Base-by-base conservation (phyloP, 2,329 filamentous ascomycete species). In the Xylaria polymorpha region DNA sequence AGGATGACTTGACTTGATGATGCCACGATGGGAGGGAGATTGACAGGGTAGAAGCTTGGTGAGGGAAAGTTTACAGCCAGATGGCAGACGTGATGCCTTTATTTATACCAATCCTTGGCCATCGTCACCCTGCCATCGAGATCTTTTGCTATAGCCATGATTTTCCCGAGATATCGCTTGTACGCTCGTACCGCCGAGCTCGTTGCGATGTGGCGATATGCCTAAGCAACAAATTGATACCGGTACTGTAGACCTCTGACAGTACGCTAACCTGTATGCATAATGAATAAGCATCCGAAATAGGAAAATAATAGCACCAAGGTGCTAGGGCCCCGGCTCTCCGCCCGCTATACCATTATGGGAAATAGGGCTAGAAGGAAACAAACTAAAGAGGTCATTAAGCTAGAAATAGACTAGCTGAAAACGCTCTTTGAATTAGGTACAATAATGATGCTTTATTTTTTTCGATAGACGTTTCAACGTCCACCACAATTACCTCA, bases 231-330 rank as follows among this genome's bases (percentile, higher is more conserved):
- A 29, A 32, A 43, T 25, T 35, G 66, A 43, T 59, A n/a, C n/a
- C n/a, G n/a, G n/a, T n/a, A n/a, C n/a, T n/a, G n/a, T n/a, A 37
- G 48, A 60, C 18, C 22, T 50, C 43, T 29, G 2, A 29, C 25
- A 29, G 25, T 29, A 29, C 25, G 25, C 9, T 20, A 18, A 12
- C 51, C 10, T 22, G 59, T 20, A 50, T 56, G 56, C 64, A 61
- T 64, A 67, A 50, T 56, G 56, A 68, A 61, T 64, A 67, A 64
- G 48, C 50, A 41, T 12, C 66, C 66, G 29, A 18, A 51, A 50
- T 41, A 57, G 61, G 66, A 61, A 64, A 50, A 43, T 48, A 41
- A 41, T 39, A 35, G 29, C 29, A 2, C 14, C 46, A 8, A 29
- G 25, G 25, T 29, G 25, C 25, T 29, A 29, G 25, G 25, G 25